Percentiles rank a stretch among this genome's conserved stretches.
phyloP scores from a whole-genome alignment of 2,329 filamentous ascomycete genomes.

The Diaporthe sp. region DNA sequence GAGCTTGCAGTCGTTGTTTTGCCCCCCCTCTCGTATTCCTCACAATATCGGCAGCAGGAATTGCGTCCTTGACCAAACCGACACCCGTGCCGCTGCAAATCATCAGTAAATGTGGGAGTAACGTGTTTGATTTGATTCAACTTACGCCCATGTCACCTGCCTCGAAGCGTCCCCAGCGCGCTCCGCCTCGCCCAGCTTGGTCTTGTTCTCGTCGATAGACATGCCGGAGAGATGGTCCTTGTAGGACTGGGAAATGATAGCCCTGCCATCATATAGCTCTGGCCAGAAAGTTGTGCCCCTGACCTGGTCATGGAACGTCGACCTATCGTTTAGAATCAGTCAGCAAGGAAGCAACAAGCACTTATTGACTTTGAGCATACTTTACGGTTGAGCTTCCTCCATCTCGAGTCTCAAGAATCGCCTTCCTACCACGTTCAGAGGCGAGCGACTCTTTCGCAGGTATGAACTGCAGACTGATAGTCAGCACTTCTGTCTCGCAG shows the following conservation, averaged over 20 bases:
- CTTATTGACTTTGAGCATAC: slow-evolving; percentile 45
- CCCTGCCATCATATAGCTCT: slow-evolving; percentile 60
- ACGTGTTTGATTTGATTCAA: slow-evolving; percentile 1
- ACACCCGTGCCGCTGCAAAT: slow-evolving; percentile 57
- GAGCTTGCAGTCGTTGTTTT: slow-evolving; percentile 50
- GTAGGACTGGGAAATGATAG: slow-evolving; percentile 57
- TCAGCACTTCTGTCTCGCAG: neutral
- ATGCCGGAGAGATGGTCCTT: slow-evolving; percentile 56
- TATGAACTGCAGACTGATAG: slow-evolving; percentile 54
- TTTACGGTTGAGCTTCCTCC: slow-evolving; percentile 62
- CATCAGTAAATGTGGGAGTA: neutral
- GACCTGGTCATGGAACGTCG: slow-evolving; percentile 59
- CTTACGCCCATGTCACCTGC: slow-evolving; percentile 54
- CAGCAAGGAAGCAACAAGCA: neutral
- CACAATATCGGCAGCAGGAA: slow-evolving; percentile 60
- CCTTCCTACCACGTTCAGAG: slow-evolving; percentile 56
- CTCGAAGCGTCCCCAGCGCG: slow-evolving; percentile 51
- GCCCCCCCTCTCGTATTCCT: slow-evolving; percentile 56
- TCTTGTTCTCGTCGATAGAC: slow-evolving; percentile 58
- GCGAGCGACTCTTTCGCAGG: slow-evolving; percentile 59
- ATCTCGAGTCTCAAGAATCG: slow-evolving; percentile 58
- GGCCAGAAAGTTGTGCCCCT: slow-evolving; percentile 57
- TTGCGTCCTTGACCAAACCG: slow-evolving; percentile 58
- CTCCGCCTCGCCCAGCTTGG: slow-evolving; percentile 55
- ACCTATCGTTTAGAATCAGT: slow-evolving; percentile 35